Base-by-base conservation (phyloP, 176 grass and related monocot genomes). In the Cenchrus fungigraminus region DNA sequence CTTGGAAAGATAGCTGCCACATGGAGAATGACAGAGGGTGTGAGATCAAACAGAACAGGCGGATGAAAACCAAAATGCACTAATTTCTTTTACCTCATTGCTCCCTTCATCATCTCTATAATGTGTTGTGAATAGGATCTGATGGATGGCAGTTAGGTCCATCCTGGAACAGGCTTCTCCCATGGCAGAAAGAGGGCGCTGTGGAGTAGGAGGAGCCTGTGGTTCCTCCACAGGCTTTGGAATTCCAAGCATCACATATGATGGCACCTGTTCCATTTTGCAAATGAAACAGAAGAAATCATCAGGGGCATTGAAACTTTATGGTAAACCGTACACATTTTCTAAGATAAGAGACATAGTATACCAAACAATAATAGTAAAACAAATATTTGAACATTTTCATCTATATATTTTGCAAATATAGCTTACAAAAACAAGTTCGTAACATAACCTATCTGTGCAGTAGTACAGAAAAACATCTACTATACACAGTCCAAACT, bases 81-180 rank as follows among this genome's bases (percentile, higher is more conserved):
- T 62, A 16, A 51, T 69, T 55, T 84, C 65, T 84, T 67, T 81
- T 79, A 99, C 97, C 90, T 99, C 97, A 83, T 99, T 99, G 57
- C 32, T 70, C 69, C 94, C 97, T 69, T 99, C 97, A 54, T 99
- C 97, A 83, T 99, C 97, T 67, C 94, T 91, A 59, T 99, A 99
- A 87, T 94, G 93, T 67, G 63, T 85, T 11, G 91, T 91, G 42
- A 89, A 85, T 59, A 99, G 75, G 65, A 99, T 91, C 69, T 99
- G 88, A 88, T 99, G 90, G 80, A 99, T 96, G 19, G 91, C 88
- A 79, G 85, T 83, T 45, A 99, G 82, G 84, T 99, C 91, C 84
- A 89, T 79, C 82, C 94, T 94, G 79, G 91, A 86, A 79, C 94
- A 99, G 55, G 97, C 97, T 90, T 99, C 97, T 61, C 91, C 94